Evolutionary conservation across 805 yeast genomes (phyloP).

Genomic region (Candida corydali): DNA sequence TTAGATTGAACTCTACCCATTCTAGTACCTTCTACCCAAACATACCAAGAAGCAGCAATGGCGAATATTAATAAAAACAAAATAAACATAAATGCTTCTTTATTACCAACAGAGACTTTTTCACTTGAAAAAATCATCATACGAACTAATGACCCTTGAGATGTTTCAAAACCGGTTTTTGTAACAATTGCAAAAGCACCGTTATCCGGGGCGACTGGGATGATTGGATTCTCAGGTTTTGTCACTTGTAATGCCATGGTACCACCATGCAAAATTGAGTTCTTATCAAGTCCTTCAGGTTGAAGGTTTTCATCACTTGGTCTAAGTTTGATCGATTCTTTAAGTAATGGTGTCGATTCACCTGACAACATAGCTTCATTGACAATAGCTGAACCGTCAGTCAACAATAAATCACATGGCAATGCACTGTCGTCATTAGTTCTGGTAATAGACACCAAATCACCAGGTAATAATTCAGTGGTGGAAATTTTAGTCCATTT

Average conservation of each 20-base stretch:
- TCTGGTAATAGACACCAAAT: slow-evolving; percentile 80
- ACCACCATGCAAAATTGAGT: slow-evolving; percentile 89
- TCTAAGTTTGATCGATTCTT: slow-evolving; percentile 85
- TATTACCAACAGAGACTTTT: slow-evolving; percentile 92
- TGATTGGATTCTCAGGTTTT: slow-evolving; percentile 47
- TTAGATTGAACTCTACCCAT: slow-evolving; percentile 95
- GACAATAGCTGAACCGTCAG: slow-evolving; percentile 90
- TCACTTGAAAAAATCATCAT: slow-evolving; percentile 97
- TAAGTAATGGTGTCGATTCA: slow-evolving; percentile 93
- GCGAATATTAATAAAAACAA: slow-evolving; percentile 88
- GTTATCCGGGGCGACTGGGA: slow-evolving; percentile 75
- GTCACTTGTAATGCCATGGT: slow-evolving; percentile 93
- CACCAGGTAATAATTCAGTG: slow-evolving; percentile 83
- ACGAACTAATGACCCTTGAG: slow-evolving; percentile 95
- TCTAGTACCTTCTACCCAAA: slow-evolving; percentile 95
- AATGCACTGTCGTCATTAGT: slow-evolving; percentile 87
- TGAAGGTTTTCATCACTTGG: slow-evolving; percentile 66
- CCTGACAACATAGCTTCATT: slow-evolving; percentile 99
- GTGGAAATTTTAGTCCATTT: slow-evolving; percentile 71
- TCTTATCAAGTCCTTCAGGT: slow-evolving; percentile 81
- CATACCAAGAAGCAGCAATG: slow-evolving; percentile 93
- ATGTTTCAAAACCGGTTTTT: slow-evolving; percentile 97
- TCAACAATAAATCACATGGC: slow-evolving; percentile 86
- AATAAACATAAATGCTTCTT: slow-evolving; percentile 90
- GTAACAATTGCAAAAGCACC: slow-evolving; percentile 90